phyloP scores from a whole-genome alignment of 805 yeast species.

The Blastobotrys peoriensis region DNA sequence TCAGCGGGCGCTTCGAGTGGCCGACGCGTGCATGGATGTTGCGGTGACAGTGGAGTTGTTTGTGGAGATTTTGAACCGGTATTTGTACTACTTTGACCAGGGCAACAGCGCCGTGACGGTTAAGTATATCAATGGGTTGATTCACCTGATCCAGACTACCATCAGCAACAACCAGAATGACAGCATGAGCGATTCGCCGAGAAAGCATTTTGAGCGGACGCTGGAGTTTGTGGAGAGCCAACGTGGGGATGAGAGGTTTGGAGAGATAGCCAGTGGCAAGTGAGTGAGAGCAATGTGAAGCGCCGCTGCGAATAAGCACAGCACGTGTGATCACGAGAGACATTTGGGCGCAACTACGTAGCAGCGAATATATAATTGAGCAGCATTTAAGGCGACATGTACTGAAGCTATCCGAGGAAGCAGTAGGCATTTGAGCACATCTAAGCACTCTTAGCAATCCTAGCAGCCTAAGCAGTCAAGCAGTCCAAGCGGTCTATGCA shows the following conservation, averaged over 20 bases:
- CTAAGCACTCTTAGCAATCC: no score
- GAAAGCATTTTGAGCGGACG: conserved; percentile 63
- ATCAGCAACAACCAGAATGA: conserved; percentile 26
- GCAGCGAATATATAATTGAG: no score
- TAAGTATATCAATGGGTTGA: conserved; percentile 76
- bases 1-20: conserved; percentile 80
- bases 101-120: conserved; percentile 66
- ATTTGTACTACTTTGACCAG: conserved; percentile 77
- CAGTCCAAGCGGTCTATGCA: no score
- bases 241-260: conserved; percentile 64
- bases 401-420: no score
- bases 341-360: no score
- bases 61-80: conserved; percentile 82
- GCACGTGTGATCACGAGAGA: no score
- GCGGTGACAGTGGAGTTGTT: conserved; percentile 72
- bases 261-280: conserved; percentile 35
- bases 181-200: conserved; percentile 35
- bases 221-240: conserved; percentile 64
- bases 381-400: no score
- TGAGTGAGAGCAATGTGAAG: no score
- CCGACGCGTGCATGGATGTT: conserved; percentile 88
- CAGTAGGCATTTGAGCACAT: no score
- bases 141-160: conserved; percentile 58
- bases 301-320: no score
- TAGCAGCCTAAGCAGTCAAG: no score